Evolutionary conservation across 805 yeast genomes (phyloP), one percentile per base, ranked within the genome.

Genomic region (Spathaspora hagerdaliae): DNA sequence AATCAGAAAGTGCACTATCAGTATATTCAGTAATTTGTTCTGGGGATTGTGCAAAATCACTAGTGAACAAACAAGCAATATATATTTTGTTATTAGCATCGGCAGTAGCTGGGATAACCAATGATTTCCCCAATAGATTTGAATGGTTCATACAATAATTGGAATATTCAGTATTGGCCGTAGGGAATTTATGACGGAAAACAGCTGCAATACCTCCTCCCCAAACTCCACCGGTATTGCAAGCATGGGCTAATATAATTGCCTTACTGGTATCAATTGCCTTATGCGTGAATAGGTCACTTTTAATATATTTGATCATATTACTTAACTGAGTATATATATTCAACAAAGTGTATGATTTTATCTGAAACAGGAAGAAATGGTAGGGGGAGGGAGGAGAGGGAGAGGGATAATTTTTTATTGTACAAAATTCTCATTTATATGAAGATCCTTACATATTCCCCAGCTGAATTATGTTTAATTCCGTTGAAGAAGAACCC

Each of bases 181-280:
- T 56, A 2, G 88, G 90, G 59, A 74, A 87, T 39, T 67, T 61
- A 13, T 53, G 44, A 24, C 73, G 76, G 55, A 88, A 79, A 26
- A 65, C 76, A 3, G 69, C 70, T 0, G 96, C 96, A 2, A 88
- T 77, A 0, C 96, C 96, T 3, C 87, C 92, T 4, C 94, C 94
- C 96, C 96, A 88, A 1, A 71, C 56, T 0, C 96, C 96, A 26
- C 72, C 69, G 34, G 89, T 81, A 58, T 88, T 88, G 57, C 96
- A 88, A 0, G 96, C 81, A 59, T 88, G 96, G 1, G 85, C 85
- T 5, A 87, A 59, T 2, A 85, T 67, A 0, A 81, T 58, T 1
- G 46, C 42, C 2, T 47, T 43, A 3, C 44, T 36, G 2, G 75
- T 71, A 5, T 53, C 47, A 0, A 61, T 51, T 0, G 64, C 39